phyloP scores from a whole-genome alignment of 2,329 filamentous ascomycete species.

The Botryotinia globosa region DNA sequence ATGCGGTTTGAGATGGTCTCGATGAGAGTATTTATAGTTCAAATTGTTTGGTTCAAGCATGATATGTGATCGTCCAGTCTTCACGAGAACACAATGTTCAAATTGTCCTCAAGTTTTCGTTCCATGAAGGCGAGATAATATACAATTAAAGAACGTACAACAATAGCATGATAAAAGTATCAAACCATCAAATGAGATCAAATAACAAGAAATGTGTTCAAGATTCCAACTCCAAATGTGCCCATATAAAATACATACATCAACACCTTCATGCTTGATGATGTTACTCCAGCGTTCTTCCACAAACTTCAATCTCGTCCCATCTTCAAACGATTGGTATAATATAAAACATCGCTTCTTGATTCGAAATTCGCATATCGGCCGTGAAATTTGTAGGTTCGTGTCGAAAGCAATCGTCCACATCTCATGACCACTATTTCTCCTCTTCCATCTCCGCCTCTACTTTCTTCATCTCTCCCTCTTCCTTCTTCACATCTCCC shows the following conservation, averaged over 20 bases:
- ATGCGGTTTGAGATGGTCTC: not conserved
- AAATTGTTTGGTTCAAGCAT: not conserved
- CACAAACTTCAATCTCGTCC: not conserved
- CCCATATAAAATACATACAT: not conserved
- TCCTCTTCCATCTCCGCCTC: not conserved
- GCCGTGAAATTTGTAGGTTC: slow-evolving; percentile 8
- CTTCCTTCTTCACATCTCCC: not conserved
- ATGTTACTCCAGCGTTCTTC: too few species aligned
- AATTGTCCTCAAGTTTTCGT: too few species aligned
- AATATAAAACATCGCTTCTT: not conserved
- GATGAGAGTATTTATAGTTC: not conserved
- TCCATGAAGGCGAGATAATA: not conserved
- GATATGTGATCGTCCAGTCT: not conserved
- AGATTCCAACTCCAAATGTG: not conserved
- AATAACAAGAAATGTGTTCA: not conserved
- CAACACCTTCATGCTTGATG: not conserved
- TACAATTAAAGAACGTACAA: not conserved
- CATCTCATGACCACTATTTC: not conserved
- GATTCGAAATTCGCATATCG: not conserved
- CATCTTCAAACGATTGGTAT: not conserved
- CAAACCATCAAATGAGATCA: not conserved
- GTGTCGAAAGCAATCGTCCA: not conserved
- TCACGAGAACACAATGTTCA: not conserved
- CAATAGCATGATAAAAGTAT: not conserved
- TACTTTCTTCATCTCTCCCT: slow-evolving; percentile 18